phyloP scores from a whole-genome alignment of 2,329 filamentous ascomycete species.

The Phaeoacremonium minimum region DNA sequence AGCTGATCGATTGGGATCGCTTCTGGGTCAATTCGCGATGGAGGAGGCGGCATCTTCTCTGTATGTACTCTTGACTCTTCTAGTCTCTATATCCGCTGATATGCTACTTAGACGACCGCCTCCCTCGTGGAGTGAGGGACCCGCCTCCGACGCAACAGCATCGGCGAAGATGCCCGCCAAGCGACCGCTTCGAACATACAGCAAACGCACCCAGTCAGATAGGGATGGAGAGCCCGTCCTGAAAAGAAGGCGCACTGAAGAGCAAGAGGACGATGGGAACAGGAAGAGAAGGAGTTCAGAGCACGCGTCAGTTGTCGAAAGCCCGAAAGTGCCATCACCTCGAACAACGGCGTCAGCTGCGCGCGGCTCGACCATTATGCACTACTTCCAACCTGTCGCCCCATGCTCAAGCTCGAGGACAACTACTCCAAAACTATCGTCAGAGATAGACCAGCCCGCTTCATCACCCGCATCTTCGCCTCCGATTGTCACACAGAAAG shows the following conservation, averaged over 20 bases:
- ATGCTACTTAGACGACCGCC: not conserved
- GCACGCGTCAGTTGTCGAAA: not conserved
- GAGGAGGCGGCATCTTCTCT: not conserved
- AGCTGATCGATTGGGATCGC: not conserved
- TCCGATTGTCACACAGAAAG: not conserved
- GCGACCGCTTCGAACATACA: constrained; percentile 29
- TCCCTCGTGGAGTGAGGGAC: no score
- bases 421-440: not conserved
- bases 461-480: not conserved
- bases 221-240: constrained; percentile 8
- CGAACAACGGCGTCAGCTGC: constrained; percentile 12
- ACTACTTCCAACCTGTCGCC: constrained; percentile 3
- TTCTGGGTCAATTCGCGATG: not conserved
- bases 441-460: not conserved
- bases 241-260: not conserved
- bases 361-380: not conserved
- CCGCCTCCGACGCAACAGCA: not conserved
- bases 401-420: not conserved
- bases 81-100: not conserved
- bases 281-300: not conserved
- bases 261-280: not conserved
- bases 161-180: constrained; percentile 10
- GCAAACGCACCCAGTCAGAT: constrained; percentile 21
- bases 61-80: no score
- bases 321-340: constrained; percentile 11